Percentiles rank a stretch among this genome's conserved stretches.
Conservation (phyloP, 192 early-diverging fungal genomes). For the Chytriomyces sp. region DNA sequence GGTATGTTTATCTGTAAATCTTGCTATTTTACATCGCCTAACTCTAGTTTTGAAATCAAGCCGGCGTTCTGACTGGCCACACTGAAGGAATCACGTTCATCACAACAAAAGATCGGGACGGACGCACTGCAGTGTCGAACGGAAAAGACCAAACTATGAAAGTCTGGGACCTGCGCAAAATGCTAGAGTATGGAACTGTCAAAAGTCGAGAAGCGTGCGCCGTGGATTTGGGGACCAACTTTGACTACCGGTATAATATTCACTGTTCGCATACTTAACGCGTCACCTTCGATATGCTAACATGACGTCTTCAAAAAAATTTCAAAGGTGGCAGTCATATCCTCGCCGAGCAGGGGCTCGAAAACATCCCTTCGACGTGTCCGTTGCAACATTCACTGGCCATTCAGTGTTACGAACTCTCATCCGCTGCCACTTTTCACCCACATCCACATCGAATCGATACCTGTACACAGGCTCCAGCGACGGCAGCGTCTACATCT, state of each 20-base stretch:
- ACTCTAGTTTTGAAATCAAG: too few relatives aligned
- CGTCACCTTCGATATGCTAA: too few relatives aligned
- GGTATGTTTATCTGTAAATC: too few relatives aligned
- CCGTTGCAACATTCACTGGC: slow-evolving; percentile 67
- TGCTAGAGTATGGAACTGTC: background rate
- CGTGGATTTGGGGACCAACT: background rate
- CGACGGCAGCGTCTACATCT: slow-evolving; percentile 63
- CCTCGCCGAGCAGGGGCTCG: slow-evolving; percentile 39
- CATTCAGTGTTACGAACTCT: slow-evolving; percentile 67
- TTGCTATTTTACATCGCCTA: too few relatives aligned
- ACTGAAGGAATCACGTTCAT: slow-evolving; percentile 75
- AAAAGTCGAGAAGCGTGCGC: background rate
- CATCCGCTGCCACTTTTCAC: slow-evolving; percentile 76
- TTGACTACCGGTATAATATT: too few relatives aligned
- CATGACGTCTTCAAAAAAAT: background rate
- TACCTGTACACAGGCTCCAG: slow-evolving; percentile 70
- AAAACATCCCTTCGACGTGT: slow-evolving; percentile 57
- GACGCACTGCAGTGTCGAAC: slow-evolving; percentile 67
- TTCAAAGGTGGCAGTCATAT: slow-evolving; percentile 43
- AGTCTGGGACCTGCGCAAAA: slow-evolving; percentile 66
- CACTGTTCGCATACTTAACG: too few relatives aligned
- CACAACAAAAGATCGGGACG: slow-evolving; percentile 63
- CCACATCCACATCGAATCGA: slow-evolving; percentile 43
- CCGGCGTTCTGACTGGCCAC: slow-evolving; percentile 71
- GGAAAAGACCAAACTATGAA: slow-evolving; percentile 75